These are phyloP conservation scores for Cytospora schulzeri DNA, from an alignment of 2,329 filamentous ascomycete species.

Conservation along the genomic window DNA sequence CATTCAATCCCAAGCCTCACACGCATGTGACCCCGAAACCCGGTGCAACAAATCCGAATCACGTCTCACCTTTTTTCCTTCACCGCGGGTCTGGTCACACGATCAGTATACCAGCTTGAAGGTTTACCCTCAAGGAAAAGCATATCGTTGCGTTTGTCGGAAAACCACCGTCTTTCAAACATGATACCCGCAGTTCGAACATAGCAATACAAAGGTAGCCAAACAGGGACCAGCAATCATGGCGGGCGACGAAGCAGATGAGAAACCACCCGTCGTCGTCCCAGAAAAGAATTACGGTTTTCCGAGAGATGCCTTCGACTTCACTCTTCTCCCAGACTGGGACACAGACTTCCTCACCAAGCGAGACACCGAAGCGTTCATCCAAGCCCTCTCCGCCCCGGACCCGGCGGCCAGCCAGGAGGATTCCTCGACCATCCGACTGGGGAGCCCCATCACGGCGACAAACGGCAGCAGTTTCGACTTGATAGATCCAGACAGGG, in stretches of 20 bases:
- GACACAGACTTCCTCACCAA: conserved; percentile 75
- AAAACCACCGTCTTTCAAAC: background rate
- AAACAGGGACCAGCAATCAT: background rate
- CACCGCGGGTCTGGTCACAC: background rate
- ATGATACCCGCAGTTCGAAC: background rate
- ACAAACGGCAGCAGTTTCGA: conserved; percentile 43
- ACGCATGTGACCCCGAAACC: background rate
- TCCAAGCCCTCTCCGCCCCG: conserved; percentile 78
- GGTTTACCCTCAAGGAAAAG: background rate
- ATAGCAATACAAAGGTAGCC: background rate
- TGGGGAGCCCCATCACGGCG: conserved; percentile 41
- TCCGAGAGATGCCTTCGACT: conserved; percentile 66
- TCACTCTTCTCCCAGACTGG: conserved; percentile 72
- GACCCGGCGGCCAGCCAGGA: conserved; percentile 68
- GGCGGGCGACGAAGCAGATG: conserved; percentile 22
- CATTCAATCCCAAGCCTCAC: background rate
- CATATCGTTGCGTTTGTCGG: background rate
- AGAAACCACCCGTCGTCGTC: conserved; percentile 29
- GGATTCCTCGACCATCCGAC: conserved; percentile 50
- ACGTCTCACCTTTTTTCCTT: background rate
- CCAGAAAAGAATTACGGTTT: conserved; percentile 56
- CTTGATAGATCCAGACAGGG: conserved; percentile 34
- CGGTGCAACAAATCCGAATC: background rate
- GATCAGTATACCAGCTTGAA: background rate
- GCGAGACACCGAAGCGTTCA: conserved; percentile 76